Conservation (phyloP, 169 alveolate species). For the Plasmodium gonderi region DNA sequence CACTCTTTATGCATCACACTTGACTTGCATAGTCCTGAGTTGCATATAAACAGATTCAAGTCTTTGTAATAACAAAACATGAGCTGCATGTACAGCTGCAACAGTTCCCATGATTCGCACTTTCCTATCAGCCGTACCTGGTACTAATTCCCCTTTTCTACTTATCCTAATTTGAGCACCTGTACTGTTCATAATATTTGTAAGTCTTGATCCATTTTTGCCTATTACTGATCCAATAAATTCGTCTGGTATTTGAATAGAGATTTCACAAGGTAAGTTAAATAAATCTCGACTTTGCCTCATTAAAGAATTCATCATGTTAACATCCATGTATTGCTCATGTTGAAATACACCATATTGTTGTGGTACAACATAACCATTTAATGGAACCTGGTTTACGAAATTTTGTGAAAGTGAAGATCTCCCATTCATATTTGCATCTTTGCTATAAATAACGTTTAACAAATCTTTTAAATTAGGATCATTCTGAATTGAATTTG, state of each 20-base stretch:
- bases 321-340: slow-evolving; percentile 59
- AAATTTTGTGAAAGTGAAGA: slow-evolving; percentile 10
- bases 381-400: slow-evolving; percentile 44
- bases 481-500: slow-evolving; percentile 51
- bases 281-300: slow-evolving; percentile 73
- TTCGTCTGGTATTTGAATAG: slow-evolving; percentile 74
- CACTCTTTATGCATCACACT: slow-evolving; percentile 28
- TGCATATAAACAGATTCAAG: slow-evolving; percentile 66
- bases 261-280: slow-evolving; percentile 71
- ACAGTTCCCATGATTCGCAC: slow-evolving; percentile 69
- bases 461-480: slow-evolving; percentile 71
- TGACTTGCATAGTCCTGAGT: slow-evolving; percentile 28
- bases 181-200: slow-evolving; percentile 74
- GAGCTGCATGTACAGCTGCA: slow-evolving; percentile 77
- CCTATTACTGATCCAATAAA: slow-evolving; percentile 70
- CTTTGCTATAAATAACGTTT: slow-evolving; percentile 57
- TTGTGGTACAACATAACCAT: slow-evolving; percentile 61
- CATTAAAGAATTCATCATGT: slow-evolving; percentile 41
- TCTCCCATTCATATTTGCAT: slow-evolving; percentile 19
- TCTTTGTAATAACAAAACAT: slow-evolving; percentile 69
- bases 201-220: slow-evolving; percentile 61
- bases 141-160: slow-evolving; percentile 67
- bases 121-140: slow-evolving; percentile 70
- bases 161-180: slow-evolving; percentile 75
- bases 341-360: slow-evolving; percentile 59